Evolutionary conservation across 192 early-diverging fungal genomes (phyloP).

Genomic region (Obelidium mucronatum): DNA sequence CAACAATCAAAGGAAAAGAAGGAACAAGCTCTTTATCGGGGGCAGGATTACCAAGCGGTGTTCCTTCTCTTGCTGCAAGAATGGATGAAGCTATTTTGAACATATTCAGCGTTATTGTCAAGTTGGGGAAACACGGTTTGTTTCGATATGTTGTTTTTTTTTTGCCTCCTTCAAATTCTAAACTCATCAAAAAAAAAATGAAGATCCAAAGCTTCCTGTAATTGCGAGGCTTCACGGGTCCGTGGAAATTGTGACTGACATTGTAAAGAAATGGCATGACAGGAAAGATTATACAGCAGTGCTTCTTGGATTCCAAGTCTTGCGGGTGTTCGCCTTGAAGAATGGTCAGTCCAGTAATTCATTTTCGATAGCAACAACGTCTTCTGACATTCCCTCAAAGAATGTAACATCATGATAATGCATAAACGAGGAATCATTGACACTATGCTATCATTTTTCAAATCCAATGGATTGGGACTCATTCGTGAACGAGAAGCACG

Average conservation of each 20-base stretch:
- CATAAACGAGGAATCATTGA: conserved; percentile 48
- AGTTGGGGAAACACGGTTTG: conserved; percentile 50
- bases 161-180: too few relatives aligned
- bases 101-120: conserved; percentile 43
- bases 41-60: conserved; percentile 21
- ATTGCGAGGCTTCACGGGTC: conserved; percentile 48
- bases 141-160: too few relatives aligned
- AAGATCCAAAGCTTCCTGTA: conserved; percentile 50
- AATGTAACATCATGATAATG: conserved; percentile 50
- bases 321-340: conserved; percentile 43
- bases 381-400: conserved; percentile 33
- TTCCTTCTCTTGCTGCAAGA: conserved; percentile 25
- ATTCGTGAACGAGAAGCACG: neutral
- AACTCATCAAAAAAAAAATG: neutral
- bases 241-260: conserved; percentile 43
- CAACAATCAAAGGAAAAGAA: neutral
- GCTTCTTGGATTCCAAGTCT: conserved; percentile 41
- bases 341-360: conserved; percentile 39
- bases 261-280: conserved; percentile 48
- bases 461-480: conserved; percentile 14
- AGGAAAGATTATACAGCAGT: conserved; percentile 42
- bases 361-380: neutral
- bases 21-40: neutral
- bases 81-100: conserved; percentile 51
- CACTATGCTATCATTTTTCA: conserved; percentile 26